A percentile compares a stretch with the other conserved stretches of the same genome.
Conservation (phyloP, 306 rosid species). For the Quercus agrifolia region DNA sequence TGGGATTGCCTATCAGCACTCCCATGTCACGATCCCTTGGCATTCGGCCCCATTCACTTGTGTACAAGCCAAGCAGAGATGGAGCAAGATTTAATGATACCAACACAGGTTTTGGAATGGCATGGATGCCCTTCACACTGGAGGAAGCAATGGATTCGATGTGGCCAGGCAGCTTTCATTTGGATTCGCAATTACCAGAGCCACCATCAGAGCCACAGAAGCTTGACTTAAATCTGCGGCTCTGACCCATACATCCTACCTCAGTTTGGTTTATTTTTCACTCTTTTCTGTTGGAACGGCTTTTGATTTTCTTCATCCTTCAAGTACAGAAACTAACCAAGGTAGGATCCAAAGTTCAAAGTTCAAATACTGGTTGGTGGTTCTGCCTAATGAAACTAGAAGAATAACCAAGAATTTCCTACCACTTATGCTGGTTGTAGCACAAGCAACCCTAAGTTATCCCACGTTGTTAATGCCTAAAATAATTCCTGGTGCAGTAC, state of each 20-base stretch:
- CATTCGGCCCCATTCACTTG: constrained; percentile 76
- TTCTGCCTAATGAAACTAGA: constrained; percentile 29
- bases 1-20: constrained; percentile 50
- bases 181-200: constrained; percentile 42
- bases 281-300: constrained; percentile 15
- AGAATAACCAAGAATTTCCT: constrained; percentile 18
- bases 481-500: constrained; percentile 34
- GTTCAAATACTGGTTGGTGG: constrained; percentile 22
- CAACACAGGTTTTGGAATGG: constrained; percentile 43
- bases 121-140: constrained; percentile 42
- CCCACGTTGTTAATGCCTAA: constrained; percentile 25
- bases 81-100: constrained; percentile 59
- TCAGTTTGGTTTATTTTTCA: constrained; percentile 7
- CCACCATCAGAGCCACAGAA: constrained; percentile 43
- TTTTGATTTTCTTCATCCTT: constrained; percentile 14
- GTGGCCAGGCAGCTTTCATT: constrained; percentile 95
- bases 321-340: constrained; percentile 30
- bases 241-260: constrained; percentile 35
- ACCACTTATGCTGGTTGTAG: constrained; percentile 16
- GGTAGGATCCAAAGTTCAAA: constrained; percentile 35
- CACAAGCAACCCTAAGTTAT: constrained; percentile 12
- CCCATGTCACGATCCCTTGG: constrained; percentile 58
- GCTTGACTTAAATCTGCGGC: constrained; percentile 81
- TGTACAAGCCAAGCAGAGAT: constrained; percentile 63
- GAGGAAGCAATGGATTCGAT: constrained; percentile 49